Percentiles rank a stretch among this genome's conserved stretches.
phyloP scores from a whole-genome alignment of 805 yeast species.

The Metschnikowia drakensbergensis region DNA sequence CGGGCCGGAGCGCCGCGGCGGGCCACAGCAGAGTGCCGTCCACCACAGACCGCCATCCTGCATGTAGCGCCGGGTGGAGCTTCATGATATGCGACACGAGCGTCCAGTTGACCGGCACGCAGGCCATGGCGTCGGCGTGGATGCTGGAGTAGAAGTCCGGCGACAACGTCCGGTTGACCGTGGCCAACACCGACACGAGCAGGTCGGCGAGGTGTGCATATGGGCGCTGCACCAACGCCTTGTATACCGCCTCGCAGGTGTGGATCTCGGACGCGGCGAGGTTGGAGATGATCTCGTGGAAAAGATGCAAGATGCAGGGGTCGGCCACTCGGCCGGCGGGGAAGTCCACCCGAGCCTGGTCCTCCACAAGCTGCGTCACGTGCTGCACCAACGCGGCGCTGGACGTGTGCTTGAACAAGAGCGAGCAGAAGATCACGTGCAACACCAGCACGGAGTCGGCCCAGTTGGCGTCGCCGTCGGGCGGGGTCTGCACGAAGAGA shows the following conservation, averaged over 20 bases:
- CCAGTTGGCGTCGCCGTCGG: neutral
- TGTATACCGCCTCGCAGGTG: conserved; percentile 48
- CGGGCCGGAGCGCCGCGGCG: conserved; percentile 1
- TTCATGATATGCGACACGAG: conserved; percentile 46
- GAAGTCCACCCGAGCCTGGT: neutral
- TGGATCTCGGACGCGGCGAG: conserved; percentile 32
- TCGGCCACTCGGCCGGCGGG: conserved; percentile 3
- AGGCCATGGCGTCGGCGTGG: conserved; percentile 28
- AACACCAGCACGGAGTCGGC: conserved; percentile 1
- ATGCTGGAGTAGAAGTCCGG: conserved; percentile 45
- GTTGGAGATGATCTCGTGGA: conserved; percentile 24
- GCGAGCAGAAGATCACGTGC: conserved; percentile 6
- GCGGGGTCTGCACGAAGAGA: conserved; percentile 2
- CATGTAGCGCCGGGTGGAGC: conserved; percentile 58
- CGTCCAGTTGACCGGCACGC: conserved; percentile 34
- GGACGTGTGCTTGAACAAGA: conserved; percentile 6
- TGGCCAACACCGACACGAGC: conserved; percentile 45
- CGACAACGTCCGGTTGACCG: conserved; percentile 51
- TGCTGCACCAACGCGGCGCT: conserved; percentile 1
- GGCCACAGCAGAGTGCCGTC: conserved; percentile 1
- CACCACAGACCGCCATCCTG: conserved; percentile 36
- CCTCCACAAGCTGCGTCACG: neutral
- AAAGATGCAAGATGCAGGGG: conserved; percentile 18
- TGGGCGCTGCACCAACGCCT: conserved; percentile 32
- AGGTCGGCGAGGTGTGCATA: conserved; percentile 39